Base-by-base conservation (phyloP, 306 rosid genomes). In the Casuarina cunninghamiana region DNA sequence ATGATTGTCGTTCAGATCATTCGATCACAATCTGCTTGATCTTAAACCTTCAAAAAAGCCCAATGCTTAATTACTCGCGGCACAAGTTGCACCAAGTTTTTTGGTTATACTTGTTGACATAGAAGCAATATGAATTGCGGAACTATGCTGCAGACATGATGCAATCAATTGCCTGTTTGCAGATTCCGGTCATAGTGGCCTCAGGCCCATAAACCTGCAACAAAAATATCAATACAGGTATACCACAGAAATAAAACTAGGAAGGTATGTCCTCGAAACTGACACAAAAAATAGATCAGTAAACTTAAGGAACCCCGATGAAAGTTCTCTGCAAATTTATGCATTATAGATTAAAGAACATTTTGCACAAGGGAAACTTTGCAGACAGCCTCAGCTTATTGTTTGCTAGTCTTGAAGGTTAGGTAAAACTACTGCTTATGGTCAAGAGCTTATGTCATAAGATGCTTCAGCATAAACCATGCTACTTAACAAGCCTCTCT, bases 141-240 rank as follows among this genome's bases (percentile, higher is more conserved):
- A 66, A 66, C 48, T 76, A 89, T 53, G 91, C 85, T 69, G 80
- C 83, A 49, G 87, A 77, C 81, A 80, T 80, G 79, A 93, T 80
- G 89, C 94, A 91, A 32, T 91, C 96, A 26, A 93, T 93, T 45
- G 97, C 97, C 76, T 93, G 87, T 83, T 89, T 93, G 90, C 96
- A 93, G 79, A 93, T 90, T 69, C 89, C 88, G 1, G 97, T 93
- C 97, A 93, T 93, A 51, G 97, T 93, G 68, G 90, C 93, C 78
- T 93, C 97, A 0, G 93, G 97, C 38, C 97, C 97, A 80, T 86
- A 93, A 69, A 93, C 92, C 97, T 93, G 84, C 78, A 87, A 60
- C 32, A 45, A 78, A 74, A 73, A 77, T 21, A 49, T 62, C 53
- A 57, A 77, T 9, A 76, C 41, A 53, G 60, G 69, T 78, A 57